A percentile compares a stretch with the other conserved stretches of the same genome.
phyloP scores from a whole-genome alignment of 2,329 filamentous ascomycete genomes.

The Verticillium isaacii region DNA sequence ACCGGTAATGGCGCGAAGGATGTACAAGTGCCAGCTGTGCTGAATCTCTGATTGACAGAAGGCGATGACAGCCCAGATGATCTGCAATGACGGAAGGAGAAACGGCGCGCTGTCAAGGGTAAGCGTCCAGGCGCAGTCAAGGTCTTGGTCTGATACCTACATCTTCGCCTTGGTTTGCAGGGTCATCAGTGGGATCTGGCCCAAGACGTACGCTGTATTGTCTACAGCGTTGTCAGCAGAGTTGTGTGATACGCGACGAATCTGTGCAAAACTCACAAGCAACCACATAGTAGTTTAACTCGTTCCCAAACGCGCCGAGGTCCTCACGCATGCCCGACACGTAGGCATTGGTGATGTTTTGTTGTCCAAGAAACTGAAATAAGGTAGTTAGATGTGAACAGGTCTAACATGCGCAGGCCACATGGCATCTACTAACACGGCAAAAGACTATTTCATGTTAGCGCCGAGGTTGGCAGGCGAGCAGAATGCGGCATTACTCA shows the following conservation, averaged over 20 bases:
- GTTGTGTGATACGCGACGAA: neutral
- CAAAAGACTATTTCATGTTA: constrained; percentile 4
- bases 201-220: constrained; percentile 28
- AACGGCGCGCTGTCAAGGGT: constrained; percentile 14
- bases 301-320: constrained; percentile 24
- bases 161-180: constrained; percentile 20
- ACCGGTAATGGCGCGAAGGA: constrained; percentile 13
- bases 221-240: constrained; percentile 20
- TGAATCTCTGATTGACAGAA: constrained; percentile 19
- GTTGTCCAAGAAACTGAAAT: constrained; percentile 18
- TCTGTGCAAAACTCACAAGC: neutral
- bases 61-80: constrained; percentile 19
- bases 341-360: constrained; percentile 30
- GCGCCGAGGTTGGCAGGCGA: neutral
- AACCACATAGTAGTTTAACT: constrained; percentile 21
- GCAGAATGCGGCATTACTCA: constrained; percentile 4
- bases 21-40: constrained; percentile 18
- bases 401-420: no score
- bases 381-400: no score
- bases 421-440: constrained; percentile 1
- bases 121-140: neutral
- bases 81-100: constrained; percentile 16
- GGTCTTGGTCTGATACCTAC: constrained; percentile 5
- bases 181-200: constrained; percentile 21
- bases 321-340: constrained; percentile 34